phyloP scores from a whole-genome alignment of 106 monocot species.

The Dioscorea alata region DNA sequence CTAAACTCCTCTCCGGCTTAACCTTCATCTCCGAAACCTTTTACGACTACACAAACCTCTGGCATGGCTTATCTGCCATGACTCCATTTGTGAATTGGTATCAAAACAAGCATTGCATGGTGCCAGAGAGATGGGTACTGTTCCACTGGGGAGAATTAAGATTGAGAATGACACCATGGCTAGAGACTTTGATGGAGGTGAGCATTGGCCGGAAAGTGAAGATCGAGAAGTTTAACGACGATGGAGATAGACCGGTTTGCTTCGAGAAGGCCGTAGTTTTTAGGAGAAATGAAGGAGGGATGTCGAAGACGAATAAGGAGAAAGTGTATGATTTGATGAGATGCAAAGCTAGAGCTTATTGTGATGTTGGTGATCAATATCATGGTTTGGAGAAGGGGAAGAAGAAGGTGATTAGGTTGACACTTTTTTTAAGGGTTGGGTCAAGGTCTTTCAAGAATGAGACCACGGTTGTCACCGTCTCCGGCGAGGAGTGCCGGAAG shows the following conservation, averaged over 20 bases:
- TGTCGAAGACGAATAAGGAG: constrained; percentile 19
- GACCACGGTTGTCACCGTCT: constrained; percentile 35
- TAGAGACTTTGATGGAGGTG: constrained; percentile 24
- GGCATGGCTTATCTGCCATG: constrained; percentile 57
- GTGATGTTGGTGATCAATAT: constrained; percentile 12
- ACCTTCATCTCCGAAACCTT: constrained; percentile 66
- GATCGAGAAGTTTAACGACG: constrained; percentile 19
- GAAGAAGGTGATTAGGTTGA: constrained; percentile 17
- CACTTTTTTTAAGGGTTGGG: constrained; percentile 45
- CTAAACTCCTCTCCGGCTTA: constrained; percentile 41
- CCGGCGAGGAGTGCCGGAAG: constrained; percentile 43
- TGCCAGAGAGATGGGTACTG: constrained; percentile 61
- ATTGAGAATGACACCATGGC: constrained; percentile 42
- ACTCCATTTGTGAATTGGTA: constrained; percentile 59
- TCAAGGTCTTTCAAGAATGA: constrained; percentile 68
- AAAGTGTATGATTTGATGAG: constrained; percentile 53
- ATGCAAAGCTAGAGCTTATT: constrained; percentile 62
- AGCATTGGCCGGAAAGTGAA: constrained; percentile 20
- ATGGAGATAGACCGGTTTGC: constrained; percentile 21
- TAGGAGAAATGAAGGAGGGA: constrained; percentile 45
- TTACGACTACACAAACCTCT: constrained; percentile 58
- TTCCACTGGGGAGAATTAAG: constrained; percentile 72
- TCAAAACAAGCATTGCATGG: constrained; percentile 18
- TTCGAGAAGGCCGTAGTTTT: constrained; percentile 80
- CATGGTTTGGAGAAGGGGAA: not conserved